A percentile compares a stretch with the other conserved stretches of the same genome.
Evolutionary conservation across 192 early-diverging fungal species (phyloP).

Genomic region (Lobosporangium transversale): DNA sequence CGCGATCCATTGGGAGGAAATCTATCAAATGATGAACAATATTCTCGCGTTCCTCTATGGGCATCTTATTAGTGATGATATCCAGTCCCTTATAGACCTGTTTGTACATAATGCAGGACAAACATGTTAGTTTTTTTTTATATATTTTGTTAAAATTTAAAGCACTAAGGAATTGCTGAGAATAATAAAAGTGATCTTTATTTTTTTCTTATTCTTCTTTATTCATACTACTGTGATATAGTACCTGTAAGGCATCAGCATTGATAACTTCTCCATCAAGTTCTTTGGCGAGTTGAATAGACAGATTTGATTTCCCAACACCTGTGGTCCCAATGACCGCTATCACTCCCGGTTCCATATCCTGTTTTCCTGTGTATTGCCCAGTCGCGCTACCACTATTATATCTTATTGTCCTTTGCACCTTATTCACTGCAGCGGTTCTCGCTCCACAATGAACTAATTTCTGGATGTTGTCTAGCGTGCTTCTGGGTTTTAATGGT

Average conservation of each 20-base stretch:
- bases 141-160: not conserved
- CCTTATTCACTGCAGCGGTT: too few relatives aligned
- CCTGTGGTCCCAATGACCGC: slow-evolving; percentile 91
- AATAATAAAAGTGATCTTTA: too few relatives aligned
- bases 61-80: slow-evolving; percentile 96
- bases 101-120: not conserved
- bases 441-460: too few relatives aligned
- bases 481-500: too few relatives aligned
- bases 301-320: slow-evolving; percentile 96
- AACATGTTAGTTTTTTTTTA: not conserved
- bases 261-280: slow-evolving; percentile 92
- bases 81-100: slow-evolving; percentile 91
- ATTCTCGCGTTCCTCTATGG: slow-evolving; percentile 69
- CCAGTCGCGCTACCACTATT: too few relatives aligned
- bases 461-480: too few relatives aligned
- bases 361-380: too few relatives aligned
- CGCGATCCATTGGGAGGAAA: slow-evolving; percentile 71
- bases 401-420: too few relatives aligned
- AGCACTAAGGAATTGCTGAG: too few relatives aligned
- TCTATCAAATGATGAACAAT: slow-evolving; percentile 90
- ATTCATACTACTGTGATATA: not conserved
- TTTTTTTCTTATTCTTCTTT: not conserved
- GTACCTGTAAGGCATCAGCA: slow-evolving; percentile 94
- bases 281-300: slow-evolving; percentile 85
- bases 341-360: slow-evolving; percentile 55